A percentile compares a stretch with the other conserved stretches of the same genome.
Conservation (phyloP, 1,284 basidiomycete species). For the Agroathelia rolfsii region DNA sequence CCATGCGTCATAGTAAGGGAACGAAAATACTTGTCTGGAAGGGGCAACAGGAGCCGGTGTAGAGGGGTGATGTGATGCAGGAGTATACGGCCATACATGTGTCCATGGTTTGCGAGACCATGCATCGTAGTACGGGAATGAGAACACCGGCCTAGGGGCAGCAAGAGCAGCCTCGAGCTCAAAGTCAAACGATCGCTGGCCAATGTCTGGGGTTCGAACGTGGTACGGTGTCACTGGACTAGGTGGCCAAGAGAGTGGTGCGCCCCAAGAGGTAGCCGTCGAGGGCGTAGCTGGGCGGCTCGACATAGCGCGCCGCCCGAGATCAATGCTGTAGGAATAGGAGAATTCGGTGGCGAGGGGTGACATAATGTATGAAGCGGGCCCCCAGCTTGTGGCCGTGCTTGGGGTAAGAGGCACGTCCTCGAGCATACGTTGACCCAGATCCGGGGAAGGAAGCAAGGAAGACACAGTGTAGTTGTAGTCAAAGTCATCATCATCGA, state of each 20-base stretch:
- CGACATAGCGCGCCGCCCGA: slow-evolving; percentile 27
- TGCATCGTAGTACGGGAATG: slow-evolving; percentile 17
- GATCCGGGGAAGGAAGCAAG: slow-evolving; percentile 33
- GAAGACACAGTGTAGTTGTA: slow-evolving; percentile 22
- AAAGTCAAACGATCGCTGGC: slow-evolving; percentile 27
- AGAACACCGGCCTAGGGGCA: slow-evolving; percentile 14
- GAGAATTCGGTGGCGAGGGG: slow-evolving; percentile 24
- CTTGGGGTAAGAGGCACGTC: slow-evolving; percentile 35
- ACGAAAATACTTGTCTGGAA: slow-evolving; percentile 15
- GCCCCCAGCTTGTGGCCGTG: slow-evolving; percentile 37
- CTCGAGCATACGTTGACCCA: slow-evolving; percentile 38
- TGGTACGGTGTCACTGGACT: slow-evolving; percentile 28
- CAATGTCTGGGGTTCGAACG: slow-evolving; percentile 33
- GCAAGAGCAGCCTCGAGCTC: slow-evolving; percentile 8
- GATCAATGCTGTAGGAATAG: slow-evolving; percentile 31
- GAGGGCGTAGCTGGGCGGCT: slow-evolving; percentile 28
- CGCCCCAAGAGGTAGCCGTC: slow-evolving; percentile 38
- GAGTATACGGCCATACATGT: slow-evolving; percentile 14
- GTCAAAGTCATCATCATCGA: slow-evolving; percentile 29
- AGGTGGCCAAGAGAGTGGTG: slow-evolving; percentile 31
- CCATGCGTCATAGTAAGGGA: slow-evolving; percentile 17
- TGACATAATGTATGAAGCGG: slow-evolving; percentile 28
- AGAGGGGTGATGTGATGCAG: no score
- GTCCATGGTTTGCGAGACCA: slow-evolving; percentile 10
- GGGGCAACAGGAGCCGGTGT: slow-evolving; percentile 1